Base-by-base conservation (phyloP, 805 yeast species). In the Schwanniomyces vanrijiae region DNA sequence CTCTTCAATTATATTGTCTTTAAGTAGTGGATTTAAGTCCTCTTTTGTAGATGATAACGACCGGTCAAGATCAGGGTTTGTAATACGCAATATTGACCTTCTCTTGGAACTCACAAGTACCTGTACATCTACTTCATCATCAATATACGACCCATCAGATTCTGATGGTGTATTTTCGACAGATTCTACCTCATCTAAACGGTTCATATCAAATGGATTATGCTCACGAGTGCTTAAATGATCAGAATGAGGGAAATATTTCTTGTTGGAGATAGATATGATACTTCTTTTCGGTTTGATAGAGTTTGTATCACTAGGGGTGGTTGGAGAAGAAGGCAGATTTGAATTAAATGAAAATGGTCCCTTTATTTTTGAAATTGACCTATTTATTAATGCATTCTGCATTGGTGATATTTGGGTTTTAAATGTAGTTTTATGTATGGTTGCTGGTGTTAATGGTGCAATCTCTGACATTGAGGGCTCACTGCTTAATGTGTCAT, bases 21-120 rank as follows among this genome's bases (percentile, higher is more conserved):
- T 31, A 16, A 31, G 35, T 14, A 31, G 35, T 14, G 20, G 8
- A 14, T 19, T 31, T 14, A 31, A 20, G 20, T 31, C 35, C 19
- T 31, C 35, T 31, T 11, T 31, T 2, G 35, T 31, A 16, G 35
- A 31, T 2, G 35, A 31, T 31, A 16, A 16, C 18, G 35, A 31
- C 11, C 20, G 6, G 19, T 31, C 54, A 6, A 49, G 33, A 45
- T 62, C 67, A n/a, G 91, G 91, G 56, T 86, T 86, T 40, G 81
- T 74, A 31, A 86, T 80, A 29, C 86, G 62, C 38, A 86, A 66
- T 44, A 76, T 75, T 1, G 85, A 75, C 48, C 88, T 68, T 53
- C 90, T 68, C 57, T 79, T 80, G 13, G 87, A 80, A 49, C 86
- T 79, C 6, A 86, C 90, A 49, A 86, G 64, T 7, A 86, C 86